Percentiles rank a stretch among this genome's conserved stretches.
Conservation (phyloP, 768 basidiomycete species). For the Lyophyllum shimeji region DNA sequence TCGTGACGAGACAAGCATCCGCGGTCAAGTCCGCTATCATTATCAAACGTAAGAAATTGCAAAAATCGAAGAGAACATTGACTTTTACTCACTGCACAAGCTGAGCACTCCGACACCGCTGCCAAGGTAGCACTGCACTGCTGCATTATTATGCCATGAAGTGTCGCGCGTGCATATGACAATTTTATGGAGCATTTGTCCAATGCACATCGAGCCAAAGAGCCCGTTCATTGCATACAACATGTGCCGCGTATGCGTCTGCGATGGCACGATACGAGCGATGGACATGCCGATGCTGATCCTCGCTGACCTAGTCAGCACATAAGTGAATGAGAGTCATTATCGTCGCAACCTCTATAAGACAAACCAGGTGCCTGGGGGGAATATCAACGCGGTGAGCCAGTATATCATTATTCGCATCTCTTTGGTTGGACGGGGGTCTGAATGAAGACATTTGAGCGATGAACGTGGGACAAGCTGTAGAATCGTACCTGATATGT, state of each 20-base stretch:
- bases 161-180: conserved; percentile 7
- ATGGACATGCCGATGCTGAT: conserved; percentile 21
- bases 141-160: conserved; percentile 11
- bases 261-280: conserved; percentile 11
- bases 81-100: conserved; percentile 11
- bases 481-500: neutral
- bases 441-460: neutral
- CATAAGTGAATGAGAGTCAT: neutral
- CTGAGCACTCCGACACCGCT: conserved; percentile 8
- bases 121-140: conserved; percentile 14
- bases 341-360: neutral
- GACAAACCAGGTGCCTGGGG: conserved; percentile 14
- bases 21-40: conserved; percentile 23
- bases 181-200: conserved; percentile 11
- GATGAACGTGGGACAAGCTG: neutral
- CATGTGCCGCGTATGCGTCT: conserved; percentile 1
- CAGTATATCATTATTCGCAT: conserved; percentile 13
- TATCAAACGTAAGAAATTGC: neutral
- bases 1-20: conserved; percentile 22
- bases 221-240: conserved; percentile 7
- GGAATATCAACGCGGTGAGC: conserved; percentile 4
- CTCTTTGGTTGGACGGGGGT: neutral
- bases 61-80: neutral
- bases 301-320: conserved; percentile 11
- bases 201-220: conserved; percentile 12